Base-by-base conservation (phyloP, 1,284 basidiomycete genomes). In the Ustilago shanxiensis region DNA sequence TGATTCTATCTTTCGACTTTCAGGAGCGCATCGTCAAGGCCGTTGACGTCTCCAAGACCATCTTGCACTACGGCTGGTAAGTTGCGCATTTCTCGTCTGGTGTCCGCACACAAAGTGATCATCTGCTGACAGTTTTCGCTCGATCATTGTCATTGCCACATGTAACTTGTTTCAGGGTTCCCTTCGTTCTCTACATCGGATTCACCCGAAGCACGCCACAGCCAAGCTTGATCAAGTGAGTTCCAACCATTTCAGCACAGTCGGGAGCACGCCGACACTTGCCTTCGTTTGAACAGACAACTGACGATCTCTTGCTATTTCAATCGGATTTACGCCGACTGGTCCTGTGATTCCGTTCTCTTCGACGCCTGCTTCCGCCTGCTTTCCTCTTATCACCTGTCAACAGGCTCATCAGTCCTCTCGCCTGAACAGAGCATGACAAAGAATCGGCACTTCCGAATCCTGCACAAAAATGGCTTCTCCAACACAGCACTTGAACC, bases 151-250 rank as follows among this genome's bases (percentile, higher is more conserved):
- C n/a, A 20, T 20, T 20, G 3, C 37, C 20, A 24, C 49, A 11
- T 53, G 53, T 52, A 41, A 31, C 24, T 5, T 52, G 31, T 8
- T 16, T 49, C 61, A 83, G 83, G 83, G 81, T 85, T 16, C 83
- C 83, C 35, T 85, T 85, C 58, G 81, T 85, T 33, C 79, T 85
- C 45, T 85, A 83, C 65, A 76, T 85, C 59, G 83, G 83, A 28
- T 85, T 80, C 77, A 81, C 82, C 59, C 74, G 77, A 58, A 83
- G 81, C 72, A 76, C 77, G 47, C 79, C 80, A 22, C 82, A 78
- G 61, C 83, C 83, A 20, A 85, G 80, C 73, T 61, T 85, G 67
- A 80, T 85, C 79, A 82, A 82, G 83, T 85, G 56, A 65, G 83
- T 58, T 6, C 11, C 41, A 28, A 14, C 26, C 5, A 24, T 16